Base-by-base conservation (phyloP, 163 green algal species). In the Chlamydomonas reinhardtii region DNA sequence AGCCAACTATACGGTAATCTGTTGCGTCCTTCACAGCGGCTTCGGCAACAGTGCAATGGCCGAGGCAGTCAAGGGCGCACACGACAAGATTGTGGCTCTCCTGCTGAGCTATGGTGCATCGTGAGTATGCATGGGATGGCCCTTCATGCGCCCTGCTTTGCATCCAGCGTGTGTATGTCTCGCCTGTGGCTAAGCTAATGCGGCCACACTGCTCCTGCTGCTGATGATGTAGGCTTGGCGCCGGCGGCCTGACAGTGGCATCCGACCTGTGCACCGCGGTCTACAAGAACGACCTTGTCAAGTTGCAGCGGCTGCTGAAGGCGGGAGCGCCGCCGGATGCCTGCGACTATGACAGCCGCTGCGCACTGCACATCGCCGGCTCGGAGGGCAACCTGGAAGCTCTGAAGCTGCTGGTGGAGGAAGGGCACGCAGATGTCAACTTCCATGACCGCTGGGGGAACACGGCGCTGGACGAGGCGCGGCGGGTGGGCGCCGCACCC, bases 361-460 rank as follows among this genome's bases (percentile, higher is more conserved):
- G 68, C 8, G 39, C 92, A 2, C 79, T 96, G 78, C 92, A 95
- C 87, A 90, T 96, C 6, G 91, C 91, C 0, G 91, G 89, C 39
- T 82, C 88, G 73, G 87, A 93, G 65, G 72, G 85, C 72, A 79
- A 88, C 61, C 72, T 88, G 20, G 78, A n/a, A 25, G 69, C 73
- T 27, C 31, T 76, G 35, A 81, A 78, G 59, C 37, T 86, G 76
- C 54, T 89, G 76, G 39, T 89, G 9, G 84, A 89, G 76, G 76
- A 86, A 59, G 84, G 84, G 4, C 27, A 56, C 19, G 84, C 84
- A 27, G 62, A 74, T 11, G 27, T 59, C 31, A 68, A 62, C 6
- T 71, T 91, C 32, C 71, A 89, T 54, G 91, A 88, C 77, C 75
- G 91, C 29, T 94, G 91, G 91, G 91, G 90, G 54, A 81, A 87